Base-by-base conservation (phyloP, 257 asterid species). In the Nicotiana attenuata region DNA sequence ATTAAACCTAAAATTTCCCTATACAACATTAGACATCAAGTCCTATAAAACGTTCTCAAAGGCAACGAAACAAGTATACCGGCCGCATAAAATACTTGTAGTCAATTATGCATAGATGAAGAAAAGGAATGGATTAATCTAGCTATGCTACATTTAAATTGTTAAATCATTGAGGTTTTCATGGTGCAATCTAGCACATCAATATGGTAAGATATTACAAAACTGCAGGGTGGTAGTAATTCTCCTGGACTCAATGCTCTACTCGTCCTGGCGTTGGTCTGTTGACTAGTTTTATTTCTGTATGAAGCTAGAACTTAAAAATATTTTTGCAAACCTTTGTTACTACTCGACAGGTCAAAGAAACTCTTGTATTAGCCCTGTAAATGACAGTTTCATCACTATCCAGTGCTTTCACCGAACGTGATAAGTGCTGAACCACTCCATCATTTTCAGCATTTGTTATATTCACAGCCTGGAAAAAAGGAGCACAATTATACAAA, bases 331-430 rank as follows among this genome's bases (percentile, higher is more conserved):
- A 94, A 81, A 88, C 97, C 89, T 88, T 94, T 5, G 87, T 87
- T 80, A 96, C 97, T 31, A 87, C 79, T 59, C 99, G 93, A 81
- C 99, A 93, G 5, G 98, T 96, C 85, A 96, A 91, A 68, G 99
- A 96, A 87, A 94, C 85, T 89, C 99, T 86, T 66, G 92, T 89
- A 38, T 81, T 47, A 82, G 91, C 90, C 90, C 99, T 88, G 85
- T 81, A 89, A 84, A 93, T 88, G 60, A 81, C 82, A 82, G 56
- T 60, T 65, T 79, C 87, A 61, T 84, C 82, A 84, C 56, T 63
- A 68, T 68, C 87, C 63, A 29, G 41, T 41, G 76, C 85, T 31
- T n/a, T 65, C 86, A 71, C 80, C 57, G 82, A 68, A 85, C 82
- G 65, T 31, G 87, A 56, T 47, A 68, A 41, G 57, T 88, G 55